These are phyloP conservation scores for Epichloe scottii DNA, from an alignment of 2,329 filamentous ascomycete genomes.

Conservation along the genomic window DNA sequence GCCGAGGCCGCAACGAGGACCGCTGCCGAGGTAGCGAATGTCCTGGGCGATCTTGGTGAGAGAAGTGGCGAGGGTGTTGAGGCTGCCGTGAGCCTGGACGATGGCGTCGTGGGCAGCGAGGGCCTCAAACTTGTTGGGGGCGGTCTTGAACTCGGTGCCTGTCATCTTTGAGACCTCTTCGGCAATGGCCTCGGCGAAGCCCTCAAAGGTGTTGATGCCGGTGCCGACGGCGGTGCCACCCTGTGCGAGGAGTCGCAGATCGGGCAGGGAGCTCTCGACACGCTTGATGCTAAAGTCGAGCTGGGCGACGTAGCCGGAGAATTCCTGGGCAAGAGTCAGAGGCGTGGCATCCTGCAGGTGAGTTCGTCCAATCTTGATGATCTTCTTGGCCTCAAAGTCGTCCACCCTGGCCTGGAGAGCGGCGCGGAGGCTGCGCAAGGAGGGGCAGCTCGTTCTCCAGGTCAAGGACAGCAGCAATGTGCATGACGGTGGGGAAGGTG, in stretches of 20 bases:
- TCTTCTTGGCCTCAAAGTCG: constrained; percentile 69
- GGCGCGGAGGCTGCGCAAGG: constrained; percentile 67
- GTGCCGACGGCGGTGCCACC: constrained; percentile 95
- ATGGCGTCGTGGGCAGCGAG: constrained; percentile 92
- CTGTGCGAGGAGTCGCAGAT: constrained; percentile 79
- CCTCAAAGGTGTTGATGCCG: constrained; percentile 92
- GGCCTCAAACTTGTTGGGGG: constrained; percentile 98
- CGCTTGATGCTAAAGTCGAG: constrained; percentile 83
- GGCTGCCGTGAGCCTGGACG: constrained; percentile 81
- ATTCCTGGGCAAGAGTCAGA: constrained; percentile 90
- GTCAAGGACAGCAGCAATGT: constrained; percentile 93
- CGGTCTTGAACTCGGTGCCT: constrained; percentile 84
- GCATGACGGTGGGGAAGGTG: constrained; percentile 99
- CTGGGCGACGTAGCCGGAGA: constrained; percentile 94
- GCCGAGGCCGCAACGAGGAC: constrained; percentile 87
- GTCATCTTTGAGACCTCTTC: constrained; percentile 87
- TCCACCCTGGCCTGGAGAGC: constrained; percentile 83
- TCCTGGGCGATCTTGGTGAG: constrained; percentile 98
- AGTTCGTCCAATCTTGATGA: constrained; percentile 98
- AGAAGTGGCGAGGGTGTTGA: constrained; percentile 85
- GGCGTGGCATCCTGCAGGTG: constrained; percentile 97
- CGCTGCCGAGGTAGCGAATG: constrained; percentile 91
- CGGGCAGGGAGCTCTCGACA: constrained; percentile 69
- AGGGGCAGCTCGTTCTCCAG: constrained; percentile 74
- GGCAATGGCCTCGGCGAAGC: constrained; percentile 88